Evolutionary conservation across 345 rosid species (phyloP), one percentile per base, ranked within the genome.

Genomic region (Euphorbia lathyris): DNA sequence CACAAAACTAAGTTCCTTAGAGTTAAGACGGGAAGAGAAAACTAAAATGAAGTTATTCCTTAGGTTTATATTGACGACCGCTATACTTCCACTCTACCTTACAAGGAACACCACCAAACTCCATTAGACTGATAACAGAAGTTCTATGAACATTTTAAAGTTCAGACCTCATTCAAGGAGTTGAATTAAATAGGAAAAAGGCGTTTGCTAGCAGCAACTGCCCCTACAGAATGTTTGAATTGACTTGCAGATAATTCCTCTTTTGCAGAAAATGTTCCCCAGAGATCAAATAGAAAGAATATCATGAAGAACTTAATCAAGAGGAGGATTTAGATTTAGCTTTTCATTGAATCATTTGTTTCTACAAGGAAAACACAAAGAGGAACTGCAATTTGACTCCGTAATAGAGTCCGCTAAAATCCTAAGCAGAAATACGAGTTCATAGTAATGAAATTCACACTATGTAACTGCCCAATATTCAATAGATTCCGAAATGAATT

Each of bases 401-500:
- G 58, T 34, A 70, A 51, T 29, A n/a, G 53, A 72, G 69, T 71
- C 73, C 67, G 32, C 9, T 38, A 26, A 40, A 60, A 38, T 61
- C 63, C 61, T 36, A 51, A 32, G 9, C 27, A 51, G 56, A 73
- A 58, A 58, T 43, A 60, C 27, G 23, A 50, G 27, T 52, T 51
- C 63, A 64, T 32, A 48, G 67, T 63, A 68, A 71, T 71, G 68
- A 58, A 59, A 68, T 70, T 42, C 1, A 38, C 38, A 62, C 66
- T 17, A n/a, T 60, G 64, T 23, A 55, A 70, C 63, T 73, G 34
- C 80, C 78, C 71, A 67, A 16, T 30, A 80, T 50, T 66, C 71
- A 74, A 67, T 20, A 36, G 63, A 69, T 55, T 65, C 70, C 43
- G 47, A 68, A 56, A 61, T 57, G 63, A 68, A 73, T 76, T 73